Conservation (phyloP, 805 yeast species). For the Saturnispora gosingensis region DNA sequence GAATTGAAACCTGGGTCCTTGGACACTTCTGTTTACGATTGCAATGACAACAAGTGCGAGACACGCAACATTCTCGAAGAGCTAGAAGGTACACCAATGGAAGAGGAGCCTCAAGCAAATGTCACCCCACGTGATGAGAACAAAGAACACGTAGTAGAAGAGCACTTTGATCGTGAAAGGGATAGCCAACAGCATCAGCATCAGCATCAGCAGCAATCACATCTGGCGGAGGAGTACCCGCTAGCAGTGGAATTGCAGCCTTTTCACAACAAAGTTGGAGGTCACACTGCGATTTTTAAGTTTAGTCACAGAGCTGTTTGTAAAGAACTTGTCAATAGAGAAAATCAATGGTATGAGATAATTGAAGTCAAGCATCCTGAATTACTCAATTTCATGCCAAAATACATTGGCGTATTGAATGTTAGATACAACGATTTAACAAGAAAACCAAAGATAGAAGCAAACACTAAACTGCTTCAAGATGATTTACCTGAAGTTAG, state of each 20-base stretch:
- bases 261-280: conserved; percentile 91
- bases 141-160: neutral
- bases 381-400: conserved; percentile 79
- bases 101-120: neutral
- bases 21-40: neutral
- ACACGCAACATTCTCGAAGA: neutral
- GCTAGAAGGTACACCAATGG: neutral
- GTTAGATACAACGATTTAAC: conserved; percentile 57
- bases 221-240: conserved; percentile 35
- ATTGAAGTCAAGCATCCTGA: conserved; percentile 73
- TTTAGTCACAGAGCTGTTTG: conserved; percentile 90
- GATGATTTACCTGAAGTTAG: conserved; percentile 64
- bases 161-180: neutral
- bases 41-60: neutral
- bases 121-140: neutral
- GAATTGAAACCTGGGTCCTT: neutral
- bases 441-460: neutral
- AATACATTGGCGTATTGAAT: conserved; percentile 87
- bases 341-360: conserved; percentile 84
- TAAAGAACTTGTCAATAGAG: conserved; percentile 84
- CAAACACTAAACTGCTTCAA: neutral
- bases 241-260: conserved; percentile 86
- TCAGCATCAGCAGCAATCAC: conserved; percentile 15
- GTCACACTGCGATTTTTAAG: conserved; percentile 93
- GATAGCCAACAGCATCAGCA: neutral